phyloP scores from a whole-genome alignment of 495 filamentous ascomycete genomes.

The Stereocaulon alpinum region DNA sequence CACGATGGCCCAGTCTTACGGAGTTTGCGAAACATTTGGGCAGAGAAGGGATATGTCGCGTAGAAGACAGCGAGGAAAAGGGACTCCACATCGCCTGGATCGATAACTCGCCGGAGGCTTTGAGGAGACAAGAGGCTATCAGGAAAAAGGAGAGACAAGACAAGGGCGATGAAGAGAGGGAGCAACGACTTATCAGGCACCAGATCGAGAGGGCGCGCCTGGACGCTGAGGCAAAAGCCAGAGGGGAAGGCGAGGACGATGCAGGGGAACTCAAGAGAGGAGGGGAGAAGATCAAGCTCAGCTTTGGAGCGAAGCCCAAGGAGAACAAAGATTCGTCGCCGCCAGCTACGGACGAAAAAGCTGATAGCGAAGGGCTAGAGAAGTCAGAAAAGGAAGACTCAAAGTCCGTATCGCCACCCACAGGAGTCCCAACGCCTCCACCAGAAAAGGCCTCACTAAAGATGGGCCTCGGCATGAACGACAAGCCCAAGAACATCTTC shows the following conservation, averaged over 20 bases:
- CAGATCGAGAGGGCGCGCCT: constrained; percentile 67
- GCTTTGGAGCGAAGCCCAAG: constrained; percentile 44
- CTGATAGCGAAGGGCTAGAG: constrained; percentile 13
- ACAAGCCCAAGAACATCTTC: constrained; percentile 74
- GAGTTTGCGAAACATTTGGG: constrained; percentile 83
- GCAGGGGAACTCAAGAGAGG: constrained; percentile 49
- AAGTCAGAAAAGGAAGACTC: constrained; percentile 17
- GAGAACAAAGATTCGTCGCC: constrained; percentile 25
- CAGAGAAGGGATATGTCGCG: constrained; percentile 69
- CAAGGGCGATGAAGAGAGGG: constrained; percentile 80
- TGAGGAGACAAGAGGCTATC: constrained; percentile 68
- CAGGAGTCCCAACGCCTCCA: constrained; percentile 22
- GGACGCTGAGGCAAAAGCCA: constrained; percentile 38
- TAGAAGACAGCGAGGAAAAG: constrained; percentile 67
- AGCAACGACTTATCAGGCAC: constrained; percentile 64
- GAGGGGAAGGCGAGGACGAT: constrained; percentile 38
- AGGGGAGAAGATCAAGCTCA: constrained; percentile 75
- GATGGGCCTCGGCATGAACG: constrained; percentile 37
- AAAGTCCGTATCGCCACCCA: constrained; percentile 21
- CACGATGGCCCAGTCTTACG: constrained; percentile 71
- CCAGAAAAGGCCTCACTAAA: constrained; percentile 47
- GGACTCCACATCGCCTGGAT: constrained; percentile 82
- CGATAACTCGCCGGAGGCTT: constrained; percentile 75
- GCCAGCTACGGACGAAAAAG: constrained; percentile 14
- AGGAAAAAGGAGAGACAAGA: constrained; percentile 75